A percentile compares a stretch with the other conserved stretches of the same genome.
Conservation (phyloP, 495 filamentous ascomycete genomes). For the Tuber microsphaerosporum region DNA sequence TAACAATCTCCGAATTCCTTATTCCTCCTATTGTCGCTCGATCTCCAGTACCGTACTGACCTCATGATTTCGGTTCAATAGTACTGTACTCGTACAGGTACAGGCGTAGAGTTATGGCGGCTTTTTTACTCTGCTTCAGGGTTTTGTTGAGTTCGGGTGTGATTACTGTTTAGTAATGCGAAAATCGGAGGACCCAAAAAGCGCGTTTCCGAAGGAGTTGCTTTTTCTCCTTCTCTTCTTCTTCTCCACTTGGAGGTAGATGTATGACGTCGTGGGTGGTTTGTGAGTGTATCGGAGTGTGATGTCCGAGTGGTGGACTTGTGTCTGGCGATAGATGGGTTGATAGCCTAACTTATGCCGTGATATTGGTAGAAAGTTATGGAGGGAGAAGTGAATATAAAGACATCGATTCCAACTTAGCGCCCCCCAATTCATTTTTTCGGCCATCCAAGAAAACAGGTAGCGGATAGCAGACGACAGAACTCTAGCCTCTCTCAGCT, state of each 20-base stretch:
- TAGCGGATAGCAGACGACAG: neutral
- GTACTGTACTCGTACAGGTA: neutral
- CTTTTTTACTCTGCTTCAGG: constrained; percentile 1
- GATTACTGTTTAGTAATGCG: neutral
- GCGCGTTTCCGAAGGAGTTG: neutral
- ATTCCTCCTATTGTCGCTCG: neutral
- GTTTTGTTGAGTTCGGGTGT: neutral
- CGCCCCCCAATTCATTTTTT: neutral
- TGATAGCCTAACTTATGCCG: neutral
- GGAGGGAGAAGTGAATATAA: neutral
- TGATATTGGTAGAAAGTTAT: neutral
- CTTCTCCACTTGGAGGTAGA: neutral
- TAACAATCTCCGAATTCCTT: neutral
- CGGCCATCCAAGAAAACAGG: neutral
- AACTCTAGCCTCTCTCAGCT: neutral
- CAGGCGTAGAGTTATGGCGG: neutral
- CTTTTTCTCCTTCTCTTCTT: neutral
- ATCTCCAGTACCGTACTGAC: neutral
- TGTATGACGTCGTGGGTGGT: neutral
- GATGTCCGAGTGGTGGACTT: neutral
- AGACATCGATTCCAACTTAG: neutral
- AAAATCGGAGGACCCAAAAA: neutral
- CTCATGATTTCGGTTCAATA: neutral
- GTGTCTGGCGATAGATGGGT: neutral
- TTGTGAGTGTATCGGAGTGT: neutral